Base-by-base conservation (phyloP, 2,329 filamentous ascomycete species). In the Berkeleyomyces rouxiae region DNA sequence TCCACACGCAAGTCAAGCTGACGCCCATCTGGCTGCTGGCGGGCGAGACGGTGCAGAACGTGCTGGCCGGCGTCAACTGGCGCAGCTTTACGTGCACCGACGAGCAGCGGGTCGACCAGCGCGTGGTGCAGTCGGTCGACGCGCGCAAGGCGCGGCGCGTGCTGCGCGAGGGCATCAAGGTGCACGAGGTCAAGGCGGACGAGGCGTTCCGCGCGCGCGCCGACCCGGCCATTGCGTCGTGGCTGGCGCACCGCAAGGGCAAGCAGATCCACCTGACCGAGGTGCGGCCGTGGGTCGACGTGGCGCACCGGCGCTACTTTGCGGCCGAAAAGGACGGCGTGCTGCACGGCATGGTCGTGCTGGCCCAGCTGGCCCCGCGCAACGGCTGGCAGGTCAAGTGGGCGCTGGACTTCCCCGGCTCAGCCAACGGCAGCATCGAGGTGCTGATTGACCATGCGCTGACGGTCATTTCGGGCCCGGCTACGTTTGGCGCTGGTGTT, bases 321-420 rank as follows among this genome's bases (percentile, higher is more conserved):
- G 87, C 89, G 68, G 87, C 89, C 7, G 80, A 85, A 67, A 87
- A 87, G 69, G 81, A 88, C 13, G 87, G 87, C 66, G 82, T 80
- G 65, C 82, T 96, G 63, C 80, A 80, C 49, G 86, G 87, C 42
- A 81, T 96, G 64, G 86, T 92, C n/a, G 85, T 92, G 7, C 78
- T 96, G 68, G 87, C 88, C 61, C 87, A 90, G 72, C 82, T 96
- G 37, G 82, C 87, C 3, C 88, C 90, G 1, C 78, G 82, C 43
- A 83, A 95, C 71, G 91, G 91, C 62, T 95, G 90, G 83, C 91
- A 96, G 76, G 86, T 96, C 71, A 96, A 96, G 77, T 96, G 93
- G 78, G 88, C 87, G n/a, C 83, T 96, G 62, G 90, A 96, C 73
- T 96, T 96, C 78, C 91, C 90, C 0, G 83, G 82, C 36, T 82